A percentile compares a stretch with the other conserved stretches of the same genome.
Conservation (phyloP, 805 yeast genomes). For the Yarrowia phangngaensis region DNA sequence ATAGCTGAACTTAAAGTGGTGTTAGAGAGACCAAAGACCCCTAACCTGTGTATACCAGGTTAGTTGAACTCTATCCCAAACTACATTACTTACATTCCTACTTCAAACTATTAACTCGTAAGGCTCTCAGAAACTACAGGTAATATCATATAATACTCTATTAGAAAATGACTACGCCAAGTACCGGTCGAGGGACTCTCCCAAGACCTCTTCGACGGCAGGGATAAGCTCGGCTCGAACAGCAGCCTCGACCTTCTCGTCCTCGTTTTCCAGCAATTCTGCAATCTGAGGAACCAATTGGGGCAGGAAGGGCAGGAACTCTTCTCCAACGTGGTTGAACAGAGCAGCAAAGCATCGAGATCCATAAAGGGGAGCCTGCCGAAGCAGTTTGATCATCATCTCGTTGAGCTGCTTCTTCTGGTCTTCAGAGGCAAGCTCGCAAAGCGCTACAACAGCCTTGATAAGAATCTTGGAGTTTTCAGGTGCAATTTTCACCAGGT, state of each 20-base stretch:
- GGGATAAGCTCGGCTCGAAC: conserved; percentile 87
- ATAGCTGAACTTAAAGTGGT: too few species aligned
- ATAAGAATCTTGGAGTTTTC: conserved; percentile 73
- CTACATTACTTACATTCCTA: too few species aligned
- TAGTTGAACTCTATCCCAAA: too few species aligned
- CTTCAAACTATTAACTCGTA: too few species aligned
- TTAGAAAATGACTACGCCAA: conserved; percentile 33
- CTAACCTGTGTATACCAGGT: too few species aligned
- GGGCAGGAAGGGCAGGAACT: conserved; percentile 86
- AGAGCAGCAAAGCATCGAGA: conserved; percentile 71
- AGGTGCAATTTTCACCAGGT: conserved; percentile 39
- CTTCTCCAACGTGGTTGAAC: conserved; percentile 83
- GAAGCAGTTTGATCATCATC: conserved; percentile 60
- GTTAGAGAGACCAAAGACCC: too few species aligned
- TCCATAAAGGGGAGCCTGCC: conserved; percentile 72
- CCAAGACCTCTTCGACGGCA: conserved; percentile 85
- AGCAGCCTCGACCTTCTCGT: conserved; percentile 86
- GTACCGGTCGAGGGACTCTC: conserved; percentile 79
- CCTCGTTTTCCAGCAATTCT: conserved; percentile 91
- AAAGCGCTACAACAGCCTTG: conserved; percentile 72
- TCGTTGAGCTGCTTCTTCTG: conserved; percentile 70
- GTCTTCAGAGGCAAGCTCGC: conserved; percentile 54
- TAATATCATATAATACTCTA: too few species aligned
- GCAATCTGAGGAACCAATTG: conserved; percentile 94
- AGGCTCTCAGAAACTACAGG: too few species aligned